phyloP scores from a whole-genome alignment of 495 filamentous ascomycete species.

The Aspergillus wentii region DNA sequence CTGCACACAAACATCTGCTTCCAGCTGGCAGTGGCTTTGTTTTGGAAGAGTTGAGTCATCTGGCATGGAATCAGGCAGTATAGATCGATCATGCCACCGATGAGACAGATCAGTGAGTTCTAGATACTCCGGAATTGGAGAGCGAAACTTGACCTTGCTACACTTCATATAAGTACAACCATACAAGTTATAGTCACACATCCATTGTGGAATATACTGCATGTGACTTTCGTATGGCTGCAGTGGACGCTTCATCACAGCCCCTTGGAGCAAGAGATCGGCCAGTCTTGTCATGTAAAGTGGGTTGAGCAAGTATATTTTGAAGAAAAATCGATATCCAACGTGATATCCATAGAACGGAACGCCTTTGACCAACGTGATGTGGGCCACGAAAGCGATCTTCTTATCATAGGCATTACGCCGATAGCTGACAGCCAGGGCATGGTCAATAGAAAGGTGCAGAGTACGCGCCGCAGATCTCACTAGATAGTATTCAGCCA shows the following conservation, averaged over 20 bases:
- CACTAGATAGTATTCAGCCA: slow-evolving; percentile 41
- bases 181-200: slow-evolving; percentile 96
- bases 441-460: slow-evolving; percentile 79
- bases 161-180: slow-evolving; percentile 85
- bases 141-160: slow-evolving; percentile 62
- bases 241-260: slow-evolving; percentile 72
- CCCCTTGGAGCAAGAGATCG: slow-evolving; percentile 80
- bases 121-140: slow-evolving; percentile 66
- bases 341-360: slow-evolving; percentile 96
- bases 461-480: slow-evolving; percentile 64
- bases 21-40: slow-evolving; percentile 81
- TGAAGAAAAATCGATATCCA: slow-evolving; percentile 86
- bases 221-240: slow-evolving; percentile 94
- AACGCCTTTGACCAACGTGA: slow-evolving; percentile 85
- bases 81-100: slow-evolving; percentile 75
- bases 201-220: slow-evolving; percentile 90
- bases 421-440: slow-evolving; percentile 74
- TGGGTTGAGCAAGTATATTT: slow-evolving; percentile 90
- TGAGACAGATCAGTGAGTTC: slow-evolving; percentile 53
- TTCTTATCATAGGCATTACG: slow-evolving; percentile 65
- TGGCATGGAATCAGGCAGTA: slow-evolving; percentile 48
- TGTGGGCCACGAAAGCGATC: slow-evolving; percentile 75
- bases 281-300: slow-evolving; percentile 73
- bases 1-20: slow-evolving; percentile 83
- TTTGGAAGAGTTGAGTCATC: slow-evolving; percentile 61